Base-by-base conservation (phyloP, 805 yeast species). In the Sugiyamaella floridensis region DNA sequence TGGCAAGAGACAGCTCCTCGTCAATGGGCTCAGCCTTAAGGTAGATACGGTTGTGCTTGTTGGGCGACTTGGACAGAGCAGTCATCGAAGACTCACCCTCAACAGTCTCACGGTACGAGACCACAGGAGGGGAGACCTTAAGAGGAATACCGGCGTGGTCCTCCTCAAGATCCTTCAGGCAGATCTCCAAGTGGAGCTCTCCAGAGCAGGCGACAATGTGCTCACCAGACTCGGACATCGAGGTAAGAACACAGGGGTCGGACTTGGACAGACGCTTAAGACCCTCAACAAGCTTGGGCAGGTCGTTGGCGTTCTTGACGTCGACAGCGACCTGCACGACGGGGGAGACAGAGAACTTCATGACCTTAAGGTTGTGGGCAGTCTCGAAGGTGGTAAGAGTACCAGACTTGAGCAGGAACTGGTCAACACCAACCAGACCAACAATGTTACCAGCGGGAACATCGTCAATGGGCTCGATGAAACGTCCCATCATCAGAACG, bases 371-470 rank as follows among this genome's bases (percentile, higher is more conserved):
- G 93, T 92, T 92, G 93, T 93, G 97, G 67, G 99, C 86, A 68
- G 88, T 76, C 76, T 93, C 98, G 73, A 78, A 78, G 75, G 97
- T 92, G 80, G 99, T 93, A 72, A 92, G 80, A 71, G 99, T 92
- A 89, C 98, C 99, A 71, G 96, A 87, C 82, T 92, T 92, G 79
- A 92, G 87, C 80, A 92, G 86, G 88, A 90, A 92, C 84, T 92
- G 99, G 80, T 92, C 99, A 70, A 92, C 87, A 90, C 99, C 99
- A 71, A 92, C 98, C 76, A 92, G 81, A 89, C 98, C 99, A 73
- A 90, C 83, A 85, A 92, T 92, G 96, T 92, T 92, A 88, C 99
- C 99, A 69, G 98, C 97, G 75, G 99, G 98, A 81, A 95, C 87
- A 81, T 92, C 98, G 71, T 92, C 98, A 71, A 92, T 92, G 73